Evolutionary conservation across 768 basidiomycete species (phyloP).

Genomic region (Boletus rubescentipes): DNA sequence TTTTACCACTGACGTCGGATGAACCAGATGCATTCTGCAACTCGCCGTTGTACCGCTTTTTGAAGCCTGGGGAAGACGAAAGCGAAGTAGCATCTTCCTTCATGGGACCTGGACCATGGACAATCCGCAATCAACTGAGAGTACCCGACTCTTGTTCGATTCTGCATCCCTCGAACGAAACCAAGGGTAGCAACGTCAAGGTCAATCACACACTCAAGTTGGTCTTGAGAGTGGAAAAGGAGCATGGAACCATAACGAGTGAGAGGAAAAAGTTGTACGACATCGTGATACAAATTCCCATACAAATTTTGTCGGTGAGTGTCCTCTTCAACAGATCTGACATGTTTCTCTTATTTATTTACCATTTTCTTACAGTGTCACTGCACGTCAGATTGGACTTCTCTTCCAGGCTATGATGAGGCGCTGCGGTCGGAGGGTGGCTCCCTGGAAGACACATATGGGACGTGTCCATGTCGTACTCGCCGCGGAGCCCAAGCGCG

Average conservation of each 20-base stretch:
- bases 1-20: constrained; percentile 79
- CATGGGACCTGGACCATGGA: constrained; percentile 89
- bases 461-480: constrained; percentile 46
- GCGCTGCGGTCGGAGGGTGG: constrained; percentile 12
- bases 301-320: constrained; percentile 85
- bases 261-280: constrained; percentile 83
- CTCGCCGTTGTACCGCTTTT: constrained; percentile 63
- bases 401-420: constrained; percentile 73
- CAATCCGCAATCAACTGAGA: constrained; percentile 63
- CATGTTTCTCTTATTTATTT: background rate
- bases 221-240: constrained; percentile 78
- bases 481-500: constrained; percentile 13
- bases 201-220: constrained; percentile 80
- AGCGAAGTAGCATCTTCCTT: constrained; percentile 57
- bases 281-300: constrained; percentile 80
- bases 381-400: constrained; percentile 77
- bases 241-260: constrained; percentile 65
- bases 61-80: constrained; percentile 48
- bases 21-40: constrained; percentile 57
- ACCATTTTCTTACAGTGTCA: constrained; percentile 52
- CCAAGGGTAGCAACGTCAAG: constrained; percentile 57
- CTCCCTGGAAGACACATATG: constrained; percentile 5
- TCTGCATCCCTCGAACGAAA: constrained; percentile 75
- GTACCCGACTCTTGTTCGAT: constrained; percentile 63
- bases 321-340: background rate